Evolutionary conservation across 805 yeast genomes (phyloP).

Genomic region (Helenozyma rhizophorensis): DNA sequence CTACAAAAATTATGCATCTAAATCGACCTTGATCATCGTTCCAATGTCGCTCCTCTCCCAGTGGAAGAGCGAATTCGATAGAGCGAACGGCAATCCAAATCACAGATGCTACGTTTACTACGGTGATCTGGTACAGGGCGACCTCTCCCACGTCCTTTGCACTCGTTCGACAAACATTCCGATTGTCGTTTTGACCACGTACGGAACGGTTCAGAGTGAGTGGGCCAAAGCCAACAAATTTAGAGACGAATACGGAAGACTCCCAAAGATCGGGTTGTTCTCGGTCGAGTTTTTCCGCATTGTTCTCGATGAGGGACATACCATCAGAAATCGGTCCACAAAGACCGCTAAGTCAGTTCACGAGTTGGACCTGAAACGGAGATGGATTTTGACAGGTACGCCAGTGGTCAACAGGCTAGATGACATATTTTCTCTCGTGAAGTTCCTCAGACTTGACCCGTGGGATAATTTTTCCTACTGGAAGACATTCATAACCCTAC

Average conservation of each 20-base stretch:
- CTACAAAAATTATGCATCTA: slow-evolving; percentile 50
- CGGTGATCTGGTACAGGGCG: slow-evolving; percentile 56
- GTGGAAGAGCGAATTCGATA: slow-evolving; percentile 79
- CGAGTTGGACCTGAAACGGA: slow-evolving; percentile 57
- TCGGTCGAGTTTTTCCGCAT: slow-evolving; percentile 72
- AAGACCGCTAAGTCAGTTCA: slow-evolving; percentile 76
- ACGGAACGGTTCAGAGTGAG: slow-evolving; percentile 81
- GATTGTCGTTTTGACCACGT: slow-evolving; percentile 73
- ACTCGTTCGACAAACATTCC: slow-evolving; percentile 45
- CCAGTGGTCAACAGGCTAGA: slow-evolving; percentile 87
- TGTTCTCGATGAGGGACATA: slow-evolving; percentile 88
- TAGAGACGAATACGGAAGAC: slow-evolving; percentile 23
- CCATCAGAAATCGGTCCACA: slow-evolving; percentile 72
- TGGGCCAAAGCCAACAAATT: slow-evolving; percentile 44
- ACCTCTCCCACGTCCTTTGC: slow-evolving; percentile 46
- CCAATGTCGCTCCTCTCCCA: slow-evolving; percentile 91
- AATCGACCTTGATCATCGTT: slow-evolving; percentile 73
- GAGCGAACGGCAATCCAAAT: slow-evolving; percentile 45
- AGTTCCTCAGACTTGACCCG: slow-evolving; percentile 76
- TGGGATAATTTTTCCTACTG: slow-evolving; percentile 85
- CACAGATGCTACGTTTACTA: slow-evolving; percentile 63
- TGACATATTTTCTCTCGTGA: slow-evolving; percentile 74
- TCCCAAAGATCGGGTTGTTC: slow-evolving; percentile 52
- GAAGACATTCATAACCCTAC: slow-evolving; percentile 79
- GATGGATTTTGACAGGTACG: slow-evolving; percentile 90